phyloP scores from a whole-genome alignment of 1,139 yeast species.

The Pneumocystis carinii region DNA sequence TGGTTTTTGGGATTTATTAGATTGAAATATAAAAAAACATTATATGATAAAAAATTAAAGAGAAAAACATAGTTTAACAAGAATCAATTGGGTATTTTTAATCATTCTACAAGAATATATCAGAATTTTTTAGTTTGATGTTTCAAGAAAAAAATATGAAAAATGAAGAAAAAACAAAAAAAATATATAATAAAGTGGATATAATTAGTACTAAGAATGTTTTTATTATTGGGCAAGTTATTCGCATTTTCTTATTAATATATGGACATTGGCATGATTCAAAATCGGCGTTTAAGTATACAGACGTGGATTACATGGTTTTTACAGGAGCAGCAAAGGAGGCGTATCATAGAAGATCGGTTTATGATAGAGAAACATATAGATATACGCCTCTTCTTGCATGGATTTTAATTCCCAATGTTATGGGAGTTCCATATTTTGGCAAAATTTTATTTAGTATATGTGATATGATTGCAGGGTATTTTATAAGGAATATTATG shows the following conservation, averaged over 20 bases:
- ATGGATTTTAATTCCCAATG: slow-evolving; percentile 63
- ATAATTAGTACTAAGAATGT: slow-evolving; percentile 12
- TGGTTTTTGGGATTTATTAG: too few species aligned
- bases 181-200: not conserved
- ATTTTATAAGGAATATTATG: slow-evolving; percentile 39
- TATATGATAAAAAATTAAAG: too few species aligned
- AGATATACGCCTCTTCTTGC: slow-evolving; percentile 83
- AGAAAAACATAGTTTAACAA: not conserved
- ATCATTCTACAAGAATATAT: not conserved
- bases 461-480: slow-evolving; percentile 73
- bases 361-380: slow-evolving; percentile 75
- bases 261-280: slow-evolving; percentile 83
- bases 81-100: not conserved
- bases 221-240: slow-evolving; percentile 25
- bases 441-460: slow-evolving; percentile 67
- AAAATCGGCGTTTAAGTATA: slow-evolving; percentile 63
- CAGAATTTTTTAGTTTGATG: not conserved
- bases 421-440: slow-evolving; percentile 37
- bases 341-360: slow-evolving; percentile 51
- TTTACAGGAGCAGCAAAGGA: slow-evolving; percentile 80
- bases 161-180: not conserved
- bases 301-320: slow-evolving; percentile 87
- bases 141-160: not conserved
- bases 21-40: too few species aligned
- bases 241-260: slow-evolving; percentile 51